Conservation (phyloP, 2,329 filamentous ascomycete species). For the Cercospora zeae-maydis region DNA sequence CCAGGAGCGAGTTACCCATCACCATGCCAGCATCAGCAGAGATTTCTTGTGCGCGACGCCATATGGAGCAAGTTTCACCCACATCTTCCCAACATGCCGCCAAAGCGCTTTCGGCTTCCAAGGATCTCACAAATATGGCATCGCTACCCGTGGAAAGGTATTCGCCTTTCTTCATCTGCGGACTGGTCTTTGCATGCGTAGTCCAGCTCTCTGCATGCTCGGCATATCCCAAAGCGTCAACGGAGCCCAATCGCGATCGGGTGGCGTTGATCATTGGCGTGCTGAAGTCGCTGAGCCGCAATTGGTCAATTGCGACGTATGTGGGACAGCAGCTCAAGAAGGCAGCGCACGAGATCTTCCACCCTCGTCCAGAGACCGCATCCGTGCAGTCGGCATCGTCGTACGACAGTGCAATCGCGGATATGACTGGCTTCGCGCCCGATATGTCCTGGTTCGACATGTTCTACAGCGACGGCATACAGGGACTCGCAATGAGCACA, state of each 20-base stretch:
- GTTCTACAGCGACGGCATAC: slow-evolving; percentile 20
- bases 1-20: slow-evolving; percentile 68
- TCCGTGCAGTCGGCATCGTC: slow-evolving; percentile 12
- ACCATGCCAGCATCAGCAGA: slow-evolving; percentile 54
- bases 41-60: slow-evolving; percentile 41
- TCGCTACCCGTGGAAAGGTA: slow-evolving; percentile 71
- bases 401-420: slow-evolving; percentile 18
- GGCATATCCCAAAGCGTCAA: slow-evolving; percentile 55
- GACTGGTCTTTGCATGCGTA: slow-evolving; percentile 72
- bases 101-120: slow-evolving; percentile 76
- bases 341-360: slow-evolving; percentile 64
- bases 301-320: slow-evolving; percentile 69
- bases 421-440: slow-evolving; percentile 11
- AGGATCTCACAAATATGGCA: slow-evolving; percentile 70
- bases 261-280: slow-evolving; percentile 74
- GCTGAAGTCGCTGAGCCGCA: slow-evolving; percentile 62
- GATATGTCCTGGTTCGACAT: slow-evolving; percentile 27
- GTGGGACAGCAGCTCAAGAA: slow-evolving; percentile 71
- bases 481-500: slow-evolving; percentile 4
- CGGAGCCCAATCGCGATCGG: slow-evolving; percentile 64
- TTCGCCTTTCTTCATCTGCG: slow-evolving; percentile 80
- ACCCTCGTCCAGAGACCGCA: slow-evolving; percentile 10
- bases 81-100: slow-evolving; percentile 58
- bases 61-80: slow-evolving; percentile 51
- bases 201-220: slow-evolving; percentile 79